Evolutionary conservation across 2,329 filamentous ascomycete species (phyloP).

Genomic region (Fusarium subglutinans): DNA sequence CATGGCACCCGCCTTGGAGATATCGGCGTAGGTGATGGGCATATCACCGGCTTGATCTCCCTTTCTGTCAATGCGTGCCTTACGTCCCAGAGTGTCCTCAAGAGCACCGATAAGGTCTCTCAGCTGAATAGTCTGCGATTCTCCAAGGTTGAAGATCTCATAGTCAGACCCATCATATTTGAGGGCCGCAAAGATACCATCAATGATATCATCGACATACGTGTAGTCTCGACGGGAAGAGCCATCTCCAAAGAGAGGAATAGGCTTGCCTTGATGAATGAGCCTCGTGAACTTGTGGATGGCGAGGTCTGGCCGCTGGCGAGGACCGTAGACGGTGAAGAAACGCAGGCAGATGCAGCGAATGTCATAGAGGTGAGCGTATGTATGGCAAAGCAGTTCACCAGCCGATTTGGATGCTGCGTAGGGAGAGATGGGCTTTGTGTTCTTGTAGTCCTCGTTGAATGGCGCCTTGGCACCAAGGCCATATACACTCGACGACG

Average conservation of each 20-base stretch:
- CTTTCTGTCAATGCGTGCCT: background rate
- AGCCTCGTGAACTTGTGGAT: constrained; percentile 18
- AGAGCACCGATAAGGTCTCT: background rate
- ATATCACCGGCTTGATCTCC: constrained; percentile 8
- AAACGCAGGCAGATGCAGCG: constrained; percentile 15
- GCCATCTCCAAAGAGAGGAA: background rate
- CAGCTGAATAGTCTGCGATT: constrained; percentile 4
- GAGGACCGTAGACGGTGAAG: constrained; percentile 13
- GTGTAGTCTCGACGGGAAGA: constrained; percentile 5
- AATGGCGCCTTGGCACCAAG: constrained; percentile 9
- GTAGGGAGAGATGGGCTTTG: constrained; percentile 2
- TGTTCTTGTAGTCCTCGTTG: background rate
- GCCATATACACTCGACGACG: constrained; percentile 4
- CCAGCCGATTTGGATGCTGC: constrained; percentile 5
- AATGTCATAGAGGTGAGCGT: constrained; percentile 1
- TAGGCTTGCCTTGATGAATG: constrained; percentile 8
- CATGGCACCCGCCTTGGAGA: constrained; percentile 1
- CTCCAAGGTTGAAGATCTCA: constrained; percentile 10
- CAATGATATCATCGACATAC: constrained; percentile 4
- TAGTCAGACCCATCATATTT: background rate
- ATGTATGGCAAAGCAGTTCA: constrained; percentile 5
- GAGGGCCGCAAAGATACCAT: background rate
- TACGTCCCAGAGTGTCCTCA: background rate
- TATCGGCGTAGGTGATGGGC: constrained; percentile 2
- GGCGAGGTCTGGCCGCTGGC: constrained; percentile 6